Base-by-base conservation (phyloP, 2,329 filamentous ascomycete genomes). In the Parastagonospora nodorum region DNA sequence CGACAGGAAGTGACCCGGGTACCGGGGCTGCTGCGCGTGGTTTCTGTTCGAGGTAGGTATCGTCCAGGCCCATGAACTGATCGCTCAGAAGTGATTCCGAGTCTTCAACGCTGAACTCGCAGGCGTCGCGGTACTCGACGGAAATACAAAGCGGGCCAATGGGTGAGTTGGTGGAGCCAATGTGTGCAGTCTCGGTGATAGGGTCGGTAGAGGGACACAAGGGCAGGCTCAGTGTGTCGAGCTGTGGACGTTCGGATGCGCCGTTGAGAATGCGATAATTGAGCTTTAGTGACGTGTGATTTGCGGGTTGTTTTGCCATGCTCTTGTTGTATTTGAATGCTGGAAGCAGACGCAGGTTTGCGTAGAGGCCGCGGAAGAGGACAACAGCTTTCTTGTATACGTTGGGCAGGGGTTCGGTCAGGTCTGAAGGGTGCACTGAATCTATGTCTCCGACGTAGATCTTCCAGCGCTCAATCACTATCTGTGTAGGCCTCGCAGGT, bases 321-420 rank as follows among this genome's bases (percentile, higher is more conserved):
- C 84, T 86, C 64, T 89, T 88, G 66, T 88, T 86, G 66, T 96
- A 88, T 75, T 88, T 95, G 87, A 89, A 96, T 19, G 89, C 86
- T 2, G 94, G 94, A 55, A 96, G 78, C 55, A 97, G 83, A 63
- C 90, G 88, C 35, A 90, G 85, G 47, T 89, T 89, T 42, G 90
- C 85, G 72, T 90, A 96, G 39, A 99, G 81, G 1, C 92, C 92
- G 53, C 94, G 85, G 75, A 97, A 97, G 63, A 97, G 86, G 60
- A 97, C 89, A 58, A 99, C 96, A 64, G 90, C 91, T 76, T 96
- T 94, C 77, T 99, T 99, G 81, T 99, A 99, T 51, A 96, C 87
- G 45, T 90, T 93, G 11, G 94, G 92, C 44, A 97, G 78, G 29
- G 84, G 78, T 40, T 83, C 79, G 45, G 75, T 80, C 44, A 85